Evolutionary conservation across 306 rosid species (phyloP), one percentile per base, ranked within the genome.

Genomic region (Inga laurina): DNA sequence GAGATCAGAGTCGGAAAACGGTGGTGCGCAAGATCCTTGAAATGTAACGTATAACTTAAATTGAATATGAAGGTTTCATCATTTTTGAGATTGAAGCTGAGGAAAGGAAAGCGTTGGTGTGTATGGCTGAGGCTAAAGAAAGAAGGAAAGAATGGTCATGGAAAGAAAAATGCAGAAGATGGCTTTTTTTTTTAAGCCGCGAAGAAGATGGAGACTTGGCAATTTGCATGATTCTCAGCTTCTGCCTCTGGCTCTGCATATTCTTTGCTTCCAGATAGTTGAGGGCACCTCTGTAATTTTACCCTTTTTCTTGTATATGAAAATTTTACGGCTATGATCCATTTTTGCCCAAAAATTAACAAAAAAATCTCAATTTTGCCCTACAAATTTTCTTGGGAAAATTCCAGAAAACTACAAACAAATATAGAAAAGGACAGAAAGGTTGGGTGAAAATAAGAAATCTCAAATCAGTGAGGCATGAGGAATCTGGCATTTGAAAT

Each of bases 11-110:
- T 24, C 43, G 9, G 57, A 72, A 27, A 15, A 8, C 2, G 75
- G 66, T 6, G 85, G 86, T 80, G 80, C 56, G 79, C 80, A 18
- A 24, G 11, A 35, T 35, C 84, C 70, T 75, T 34, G 45, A 41
- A 22, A 12, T 67, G 41, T 8, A 64, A 1, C n/a, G 14, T 32
- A 10, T 34, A 16, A 51, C 16, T 54, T 68, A 8, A 10, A 19
- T 70, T 59, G 22, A 77, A 71, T 21, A 70, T 49, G 75, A 56
- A 45, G 68, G 68, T 13, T 34, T 77, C 74, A 24, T 5, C 19
- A 30, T 41, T 64, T 30, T 74, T 4, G 78, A 16, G 54, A 74
- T 3, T 16, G 65, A 10, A 74, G 0, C 4, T 30, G 13, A 0
- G 62, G 59, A 48, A 49, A 15, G 44, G 59, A 27, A 16, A 3